Percentiles rank a stretch among this genome's conserved stretches.
Conservation (phyloP, 345 rosid species). For the Zanthoxylum bungeanum region DNA sequence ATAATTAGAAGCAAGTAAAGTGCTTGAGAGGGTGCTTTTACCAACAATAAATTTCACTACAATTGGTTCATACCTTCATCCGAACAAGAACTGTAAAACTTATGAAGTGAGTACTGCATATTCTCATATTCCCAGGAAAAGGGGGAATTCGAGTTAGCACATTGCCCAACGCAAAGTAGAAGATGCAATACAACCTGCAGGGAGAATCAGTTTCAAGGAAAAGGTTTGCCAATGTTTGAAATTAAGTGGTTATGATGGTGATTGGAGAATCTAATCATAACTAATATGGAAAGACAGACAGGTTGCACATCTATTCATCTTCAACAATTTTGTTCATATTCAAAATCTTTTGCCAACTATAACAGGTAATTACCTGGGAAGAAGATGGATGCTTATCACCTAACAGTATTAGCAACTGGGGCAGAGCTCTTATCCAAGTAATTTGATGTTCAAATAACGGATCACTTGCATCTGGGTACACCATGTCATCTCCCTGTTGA, state of each 20-base stretch:
- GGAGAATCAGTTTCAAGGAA: slow-evolving; percentile 12
- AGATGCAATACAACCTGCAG: slow-evolving; percentile 65
- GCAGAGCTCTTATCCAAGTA: slow-evolving; percentile 74
- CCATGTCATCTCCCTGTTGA: slow-evolving; percentile 42
- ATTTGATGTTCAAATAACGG: slow-evolving; percentile 43
- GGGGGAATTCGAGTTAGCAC: slow-evolving; percentile 37
- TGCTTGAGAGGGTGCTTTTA: neutral
- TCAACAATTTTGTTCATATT: slow-evolving; percentile 10
- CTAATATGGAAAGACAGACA: neutral
- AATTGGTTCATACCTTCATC: slow-evolving; percentile 43
- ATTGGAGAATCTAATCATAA: neutral
- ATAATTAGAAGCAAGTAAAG: slow-evolving; percentile 4
- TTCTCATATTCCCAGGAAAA: slow-evolving; percentile 49
- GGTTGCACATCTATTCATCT: slow-evolving; percentile 6
- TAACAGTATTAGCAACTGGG: slow-evolving; percentile 51
- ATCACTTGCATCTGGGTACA: slow-evolving; percentile 38
- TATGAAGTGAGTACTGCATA: slow-evolving; percentile 40
- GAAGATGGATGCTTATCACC: slow-evolving; percentile 59
- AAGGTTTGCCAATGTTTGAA: slow-evolving; percentile 5
- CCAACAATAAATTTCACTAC: neutral
- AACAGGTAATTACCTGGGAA: slow-evolving; percentile 45
- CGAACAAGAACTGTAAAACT: slow-evolving; percentile 48
- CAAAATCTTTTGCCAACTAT: neutral
- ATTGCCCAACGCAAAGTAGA: slow-evolving; percentile 64
- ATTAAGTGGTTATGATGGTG: neutral